phyloP scores from a whole-genome alignment of 345 rosid genomes.

The Eucalyptus marginata region DNA sequence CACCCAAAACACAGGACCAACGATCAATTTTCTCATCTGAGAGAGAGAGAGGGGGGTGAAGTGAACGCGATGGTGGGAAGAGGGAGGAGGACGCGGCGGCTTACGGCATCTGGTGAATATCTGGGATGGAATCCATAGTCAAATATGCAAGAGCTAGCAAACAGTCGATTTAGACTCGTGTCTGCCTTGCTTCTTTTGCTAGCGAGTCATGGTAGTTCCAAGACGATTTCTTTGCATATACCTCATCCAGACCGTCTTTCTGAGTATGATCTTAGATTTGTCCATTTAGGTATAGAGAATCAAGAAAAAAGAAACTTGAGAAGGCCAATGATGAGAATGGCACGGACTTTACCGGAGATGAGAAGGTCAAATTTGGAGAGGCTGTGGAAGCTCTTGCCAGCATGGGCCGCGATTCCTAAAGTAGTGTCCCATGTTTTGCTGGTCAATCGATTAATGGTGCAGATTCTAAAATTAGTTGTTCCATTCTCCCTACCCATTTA shows the following conservation, averaged over 20 bases:
- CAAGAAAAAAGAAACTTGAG: slow-evolving; percentile 50
- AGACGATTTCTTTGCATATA: background rate
- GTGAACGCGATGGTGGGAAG: too few species aligned
- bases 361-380: slow-evolving; percentile 45
- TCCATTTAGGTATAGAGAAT: slow-evolving; percentile 42
- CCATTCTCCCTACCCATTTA: background rate
- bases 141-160: background rate
- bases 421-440: slow-evolving; percentile 2
- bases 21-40: background rate
- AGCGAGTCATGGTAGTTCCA: background rate
- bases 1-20: background rate
- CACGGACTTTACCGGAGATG: too few species aligned
- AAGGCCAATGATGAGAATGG: background rate
- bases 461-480: background rate
- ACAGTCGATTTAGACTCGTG: background rate
- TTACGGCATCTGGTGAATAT: too few species aligned
- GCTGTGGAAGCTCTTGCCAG: slow-evolving; percentile 73
- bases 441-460: background rate
- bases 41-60: too few species aligned
- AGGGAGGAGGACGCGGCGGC: too few species aligned
- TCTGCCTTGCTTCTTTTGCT: background rate
- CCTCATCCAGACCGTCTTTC: background rate
- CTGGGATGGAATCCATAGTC: background rate
- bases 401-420: slow-evolving; percentile 46
- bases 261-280: background rate